Percentiles rank a stretch among this genome's conserved stretches.
These are phyloP conservation scores for Diaporthe amygdali DNA, from an alignment of 2,329 filamentous ascomycete species.

Conservation along the genomic window DNA sequence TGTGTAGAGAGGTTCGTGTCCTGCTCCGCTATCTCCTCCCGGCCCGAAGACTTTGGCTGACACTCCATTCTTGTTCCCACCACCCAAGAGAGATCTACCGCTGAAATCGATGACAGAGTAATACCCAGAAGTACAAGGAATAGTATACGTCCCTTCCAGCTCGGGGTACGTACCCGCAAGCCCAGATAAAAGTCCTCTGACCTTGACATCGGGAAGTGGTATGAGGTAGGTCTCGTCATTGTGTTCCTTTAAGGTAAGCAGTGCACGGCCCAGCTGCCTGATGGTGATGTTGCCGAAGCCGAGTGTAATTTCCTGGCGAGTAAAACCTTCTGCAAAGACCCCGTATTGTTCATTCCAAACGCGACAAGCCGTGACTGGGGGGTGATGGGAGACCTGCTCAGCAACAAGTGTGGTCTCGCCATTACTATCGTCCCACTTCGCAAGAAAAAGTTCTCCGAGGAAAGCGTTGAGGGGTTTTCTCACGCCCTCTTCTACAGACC, in stretches of 20 bases:
- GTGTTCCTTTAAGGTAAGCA: conserved; percentile 40
- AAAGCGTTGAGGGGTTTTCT: conserved; percentile 59
- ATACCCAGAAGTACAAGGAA: conserved; percentile 34
- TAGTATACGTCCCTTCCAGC: conserved; percentile 33
- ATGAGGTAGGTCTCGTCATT: conserved; percentile 32
- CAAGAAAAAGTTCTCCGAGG: conserved; percentile 52
- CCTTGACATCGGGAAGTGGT: conserved; percentile 32
- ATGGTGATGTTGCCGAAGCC: conserved; percentile 29
- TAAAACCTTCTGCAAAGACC: conserved; percentile 33
- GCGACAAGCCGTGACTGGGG: conserved; percentile 34
- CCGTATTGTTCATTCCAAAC: conserved; percentile 32
- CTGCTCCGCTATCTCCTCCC: conserved; percentile 14
- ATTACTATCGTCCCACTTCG: conserved; percentile 35
- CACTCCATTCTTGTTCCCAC: conserved; percentile 30
- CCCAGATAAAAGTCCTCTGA: conserved; percentile 30
- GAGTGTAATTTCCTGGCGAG: conserved; percentile 33
- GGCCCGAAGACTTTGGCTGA: conserved; percentile 29
- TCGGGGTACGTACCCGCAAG: conserved; percentile 30
- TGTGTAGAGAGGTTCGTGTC: conserved; percentile 32
- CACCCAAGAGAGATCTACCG: conserved; percentile 25
- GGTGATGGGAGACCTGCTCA: conserved; percentile 37
- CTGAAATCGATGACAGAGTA: conserved; percentile 32
- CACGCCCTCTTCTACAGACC: conserved; percentile 37
- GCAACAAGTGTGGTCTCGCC: conserved; percentile 29
- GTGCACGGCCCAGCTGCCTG: conserved; percentile 32